Conservation (phyloP, 306 rosid genomes). For the Lathyrus tuberosus region DNA sequence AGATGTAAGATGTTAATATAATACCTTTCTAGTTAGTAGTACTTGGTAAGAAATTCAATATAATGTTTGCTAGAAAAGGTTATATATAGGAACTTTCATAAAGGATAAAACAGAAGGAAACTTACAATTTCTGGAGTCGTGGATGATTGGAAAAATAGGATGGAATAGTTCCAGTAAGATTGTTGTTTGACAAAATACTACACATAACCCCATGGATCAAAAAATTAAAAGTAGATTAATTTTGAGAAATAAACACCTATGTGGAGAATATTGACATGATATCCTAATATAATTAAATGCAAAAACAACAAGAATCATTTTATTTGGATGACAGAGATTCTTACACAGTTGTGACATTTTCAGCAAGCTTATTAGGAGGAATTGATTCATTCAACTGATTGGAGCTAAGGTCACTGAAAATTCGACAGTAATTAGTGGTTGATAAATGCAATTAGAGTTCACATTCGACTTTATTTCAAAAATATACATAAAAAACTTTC, state of each 20-base stretch:
- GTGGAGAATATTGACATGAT: not conserved
- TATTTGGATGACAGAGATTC: slow-evolving; percentile 43
- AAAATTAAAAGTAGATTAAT: not conserved
- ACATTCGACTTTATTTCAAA: not conserved
- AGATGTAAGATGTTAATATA: not conserved
- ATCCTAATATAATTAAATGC: not conserved
- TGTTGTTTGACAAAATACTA: slow-evolving; percentile 82
- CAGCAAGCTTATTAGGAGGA: slow-evolving; percentile 63
- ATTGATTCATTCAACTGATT: slow-evolving; percentile 77
- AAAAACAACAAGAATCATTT: not conserved
- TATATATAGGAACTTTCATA: slow-evolving; percentile 2
- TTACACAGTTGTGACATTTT: slow-evolving; percentile 84
- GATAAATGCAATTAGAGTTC: slow-evolving; percentile 1
- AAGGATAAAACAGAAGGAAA: slow-evolving; percentile 17
- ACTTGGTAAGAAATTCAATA: not conserved
- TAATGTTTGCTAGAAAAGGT: not conserved
- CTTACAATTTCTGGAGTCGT: slow-evolving; percentile 79
- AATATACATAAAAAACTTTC: slow-evolving; percentile 7
- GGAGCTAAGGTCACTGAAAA: slow-evolving; percentile 81
- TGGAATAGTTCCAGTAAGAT: slow-evolving; percentile 70
- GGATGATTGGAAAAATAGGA: slow-evolving; percentile 61
- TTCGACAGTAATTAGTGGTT: slow-evolving; percentile 24
- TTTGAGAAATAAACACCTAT: not conserved
- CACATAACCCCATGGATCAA: not conserved
- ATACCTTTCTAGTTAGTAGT: slow-evolving; percentile 6